Base-by-base conservation (phyloP, 2,329 filamentous ascomycete species). In the Ophiostoma quercus region DNA sequence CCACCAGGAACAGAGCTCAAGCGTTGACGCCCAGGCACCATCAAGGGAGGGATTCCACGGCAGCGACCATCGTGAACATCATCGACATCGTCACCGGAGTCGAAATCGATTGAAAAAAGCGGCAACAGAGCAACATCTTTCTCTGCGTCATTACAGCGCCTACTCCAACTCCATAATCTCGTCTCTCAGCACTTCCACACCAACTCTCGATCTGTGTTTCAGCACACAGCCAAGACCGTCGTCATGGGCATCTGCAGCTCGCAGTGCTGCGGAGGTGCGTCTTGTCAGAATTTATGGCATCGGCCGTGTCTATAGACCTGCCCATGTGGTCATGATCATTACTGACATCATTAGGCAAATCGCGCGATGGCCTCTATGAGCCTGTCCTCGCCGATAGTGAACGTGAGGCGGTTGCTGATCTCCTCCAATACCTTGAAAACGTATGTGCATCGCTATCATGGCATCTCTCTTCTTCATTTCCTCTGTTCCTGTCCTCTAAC, bases 391-490 rank as follows among this genome's bases (percentile, higher is more conserved):
- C 94, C 76, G 95, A 99, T 78, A 96, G 91, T 82, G 95, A 99
- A 82, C 88, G 95, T 77, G 95, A 98, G 83, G 95, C 95, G 69
- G 95, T 99, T 69, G 94, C 95, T 74, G 95, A 99, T 79, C 84
- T 99, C 71, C 84, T 99, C 22, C 92, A 94, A 79, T 98, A 96
- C 79, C 89, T 99, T 74, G 95, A 99, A 82, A 97, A 98, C 79
- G 95, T 98, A 83, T 74, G 87, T 37, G 68, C 63, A n/a, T 66
- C 57, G 14, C 19, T 11, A 14, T 39, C 39, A 9, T 54, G 12
- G 16, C 12, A 47, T 9, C 19, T 14, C 11, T n/a, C n/a, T 62
- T 22, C 39, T 14, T 14, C 34, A 6, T 2, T 39, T 39, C 34
- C 34, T 6, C 43, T 16, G 51, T 12, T 29, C 60, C 11, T 7